Evolutionary conservation across 805 yeast genomes (phyloP), one percentile per base, ranked within the genome.

Genomic region (Diddensiella caesifluorescens): DNA sequence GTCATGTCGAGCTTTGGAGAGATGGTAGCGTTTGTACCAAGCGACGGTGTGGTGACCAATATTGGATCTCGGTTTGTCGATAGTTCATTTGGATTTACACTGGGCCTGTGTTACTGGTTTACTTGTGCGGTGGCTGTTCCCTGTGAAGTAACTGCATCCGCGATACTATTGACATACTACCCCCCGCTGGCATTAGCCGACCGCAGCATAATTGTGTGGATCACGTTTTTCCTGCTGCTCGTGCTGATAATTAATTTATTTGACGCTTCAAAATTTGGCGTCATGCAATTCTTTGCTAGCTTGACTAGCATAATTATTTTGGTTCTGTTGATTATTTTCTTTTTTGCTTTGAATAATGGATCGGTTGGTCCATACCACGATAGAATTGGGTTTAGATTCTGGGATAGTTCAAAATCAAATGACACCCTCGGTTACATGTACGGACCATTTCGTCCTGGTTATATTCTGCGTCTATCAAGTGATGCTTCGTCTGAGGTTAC

Each of bases 31-130:
- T 67, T 84, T 44, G 77, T 83, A 16, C 87, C 92, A 0, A 73
- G 81, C n/a, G 80, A 82, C 16, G 84, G 83, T 32, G 88, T 90
- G 4, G 82, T 83, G 3, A 74, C 86, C 0, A 89, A 88, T 1
- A 67, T 84, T 21, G 76, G 85, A 1, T 75, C 89, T 0, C 61
- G 94, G 30, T 83, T 82, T 54, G 75, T 76, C 19, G 77, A 76
- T 55, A 73, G 70, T 34, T 73, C 84, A 4, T 60, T 79, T 26
- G 81, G 83, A 1, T 74, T 77, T 57, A 75, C 81, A 62, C 44
- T 77, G 54, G 89, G 90, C 1, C 74, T 87, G 67, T 67, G 77
- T 22, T 86, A 86, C 58, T 84, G 86, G 76, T 56, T 80, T 13
- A 77, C 85, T 42, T 83, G 81, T 57, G 71, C 82, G 12, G 63